Evolutionary conservation across 768 basidiomycete species (phyloP), one percentile per base, ranked within the genome.

Genomic region (Pleurotus sapidus): DNA sequence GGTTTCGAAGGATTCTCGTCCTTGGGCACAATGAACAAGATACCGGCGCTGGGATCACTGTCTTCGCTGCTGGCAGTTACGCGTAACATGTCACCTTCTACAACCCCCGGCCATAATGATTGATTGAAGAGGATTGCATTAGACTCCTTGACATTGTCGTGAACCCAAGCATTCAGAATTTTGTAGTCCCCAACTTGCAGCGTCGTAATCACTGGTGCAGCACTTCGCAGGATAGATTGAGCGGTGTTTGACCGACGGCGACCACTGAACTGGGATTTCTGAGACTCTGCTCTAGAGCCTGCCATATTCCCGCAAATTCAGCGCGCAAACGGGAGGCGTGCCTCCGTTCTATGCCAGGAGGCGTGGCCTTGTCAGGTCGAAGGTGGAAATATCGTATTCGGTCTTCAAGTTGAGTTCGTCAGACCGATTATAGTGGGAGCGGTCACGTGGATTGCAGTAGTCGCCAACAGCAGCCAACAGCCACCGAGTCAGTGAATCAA

Each of bases 181-280:
- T 83, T 86, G 4, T 72, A 76, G 60, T 89, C 89, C 12, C 89
- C 89, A 18, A 82, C 63, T 65, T 79, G 78, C 14, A 91, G 72
- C 0, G 84, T 82, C 15, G 69, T 61, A 17, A 74, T 62, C 1
- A 71, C 61, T 11, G 63, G 53, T 34, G 30, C 9, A 17, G 77
- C 75, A 4, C 75, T 69, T 34, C 83, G 78, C 59, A 83, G 76
- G 58, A 82, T 73, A 3, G 89, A 91, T 55, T 88, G 88, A 0
- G 82, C 79, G 1, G 90, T 91, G 67, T 89, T 90, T 37, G 90
- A 90, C 47, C 89, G 81, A 60, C 86, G 81, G 42, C 88, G 81
- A 57, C 80, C 75, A 54, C 51, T 54, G 62, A 75, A 81, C 57
- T 78, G 77, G 9, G 77, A 67, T 11, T 79, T 75, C 62, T 84